phyloP scores from a whole-genome alignment of 2,329 filamentous ascomycete species.

The Cladosporium sp. region DNA sequence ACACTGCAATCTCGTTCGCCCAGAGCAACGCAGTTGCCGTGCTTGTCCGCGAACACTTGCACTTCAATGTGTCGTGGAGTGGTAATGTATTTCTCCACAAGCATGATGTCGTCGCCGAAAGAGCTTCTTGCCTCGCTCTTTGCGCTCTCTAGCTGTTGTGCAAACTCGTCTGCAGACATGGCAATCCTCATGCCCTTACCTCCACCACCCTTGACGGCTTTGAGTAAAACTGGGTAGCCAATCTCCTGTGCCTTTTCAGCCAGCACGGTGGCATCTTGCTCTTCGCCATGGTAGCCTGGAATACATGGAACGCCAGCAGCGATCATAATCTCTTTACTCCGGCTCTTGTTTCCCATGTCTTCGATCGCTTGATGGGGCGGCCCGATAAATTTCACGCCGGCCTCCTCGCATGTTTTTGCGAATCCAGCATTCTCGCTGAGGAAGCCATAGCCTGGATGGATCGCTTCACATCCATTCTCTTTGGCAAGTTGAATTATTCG shows the following conservation, averaged over 20 bases:
- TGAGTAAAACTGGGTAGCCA: constrained; percentile 61
- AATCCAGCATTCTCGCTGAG: constrained; percentile 91
- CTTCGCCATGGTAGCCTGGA: constrained; percentile 85
- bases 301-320: constrained; percentile 93
- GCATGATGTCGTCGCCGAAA: constrained; percentile 63
- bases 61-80: constrained; percentile 65
- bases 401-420: constrained; percentile 80
- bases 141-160: constrained; percentile 57
- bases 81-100: constrained; percentile 65
- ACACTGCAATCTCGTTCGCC: constrained; percentile 65
- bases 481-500: constrained; percentile 87
- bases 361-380: constrained; percentile 74
- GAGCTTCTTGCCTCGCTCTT: constrained; percentile 62
- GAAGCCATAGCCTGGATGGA: constrained; percentile 95
- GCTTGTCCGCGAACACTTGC: constrained; percentile 62
- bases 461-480: constrained; percentile 77
- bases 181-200: constrained; percentile 69
- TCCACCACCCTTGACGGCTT: constrained; percentile 61
- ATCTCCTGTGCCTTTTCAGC: constrained; percentile 70
- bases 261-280: constrained; percentile 64
- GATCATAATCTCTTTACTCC: constrained; percentile 95
- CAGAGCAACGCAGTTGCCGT: constrained; percentile 61
- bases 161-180: constrained; percentile 54
- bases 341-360: constrained; percentile 85
- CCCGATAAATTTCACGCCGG: constrained; percentile 90